Percentiles rank a stretch among this genome's conserved stretches.
These are phyloP conservation scores for Xylaria flabelliformis DNA, from an alignment of 495 filamentous ascomycete species.

Conservation along the genomic window DNA sequence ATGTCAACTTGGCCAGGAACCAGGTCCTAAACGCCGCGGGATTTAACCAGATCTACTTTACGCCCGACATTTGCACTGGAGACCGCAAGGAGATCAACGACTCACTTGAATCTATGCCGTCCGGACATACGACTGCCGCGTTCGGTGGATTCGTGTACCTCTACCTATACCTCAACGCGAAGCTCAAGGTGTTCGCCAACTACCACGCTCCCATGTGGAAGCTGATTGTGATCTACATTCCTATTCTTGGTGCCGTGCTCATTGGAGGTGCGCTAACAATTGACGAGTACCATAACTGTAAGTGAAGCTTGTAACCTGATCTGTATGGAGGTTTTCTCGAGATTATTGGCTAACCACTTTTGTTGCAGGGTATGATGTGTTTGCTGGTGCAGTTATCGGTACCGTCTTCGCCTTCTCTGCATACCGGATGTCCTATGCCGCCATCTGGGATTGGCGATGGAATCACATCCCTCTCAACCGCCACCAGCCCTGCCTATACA, in stretches of 20 bases:
- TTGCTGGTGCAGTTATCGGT: slow-evolving; percentile 64
- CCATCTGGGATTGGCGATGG: slow-evolving; percentile 64
- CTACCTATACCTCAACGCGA: slow-evolving; percentile 69
- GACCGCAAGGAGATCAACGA: slow-evolving; percentile 53
- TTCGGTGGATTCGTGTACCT: slow-evolving; percentile 65
- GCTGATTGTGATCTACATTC: slow-evolving; percentile 61
- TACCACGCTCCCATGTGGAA: slow-evolving; percentile 71
- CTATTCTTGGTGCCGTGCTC: slow-evolving; percentile 62
- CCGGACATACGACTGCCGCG: slow-evolving; percentile 63
- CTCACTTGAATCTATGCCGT: slow-evolving; percentile 65
- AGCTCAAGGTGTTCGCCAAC: slow-evolving; percentile 66
- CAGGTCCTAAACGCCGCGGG: slow-evolving; percentile 49
- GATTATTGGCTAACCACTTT: not conserved
- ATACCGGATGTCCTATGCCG: slow-evolving; percentile 65
- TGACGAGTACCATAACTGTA: slow-evolving; percentile 65
- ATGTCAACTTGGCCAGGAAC: slow-evolving; percentile 45
- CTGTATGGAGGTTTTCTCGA: too few species aligned
- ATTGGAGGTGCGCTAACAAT: slow-evolving; percentile 66
- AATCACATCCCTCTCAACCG: slow-evolving; percentile 60
- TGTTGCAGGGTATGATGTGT: slow-evolving; percentile 56
- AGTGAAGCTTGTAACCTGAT: not conserved
- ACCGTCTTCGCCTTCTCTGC: slow-evolving; percentile 60
- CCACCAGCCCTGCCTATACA: slow-evolving; percentile 39
- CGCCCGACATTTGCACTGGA: slow-evolving; percentile 54
- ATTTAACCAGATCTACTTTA: slow-evolving; percentile 56